A percentile compares a stretch with the other conserved stretches of the same genome.
Evolutionary conservation across 495 filamentous ascomycete species (phyloP).

Genomic region (Aspergillus taichungensis): DNA sequence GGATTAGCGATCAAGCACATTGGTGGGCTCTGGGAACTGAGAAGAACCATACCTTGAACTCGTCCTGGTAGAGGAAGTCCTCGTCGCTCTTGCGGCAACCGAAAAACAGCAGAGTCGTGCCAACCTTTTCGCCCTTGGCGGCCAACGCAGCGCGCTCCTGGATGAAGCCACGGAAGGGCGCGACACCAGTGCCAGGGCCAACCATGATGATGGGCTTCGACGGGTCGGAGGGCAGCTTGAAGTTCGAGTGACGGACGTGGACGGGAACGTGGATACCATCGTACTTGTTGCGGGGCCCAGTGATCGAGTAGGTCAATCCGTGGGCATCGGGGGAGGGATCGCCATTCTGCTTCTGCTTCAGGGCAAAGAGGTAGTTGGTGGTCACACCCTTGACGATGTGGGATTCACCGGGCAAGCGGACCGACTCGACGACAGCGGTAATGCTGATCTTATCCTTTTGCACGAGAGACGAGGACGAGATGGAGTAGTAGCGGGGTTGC

Average conservation of each 20-base stretch:
- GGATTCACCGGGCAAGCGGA: constrained; percentile 63
- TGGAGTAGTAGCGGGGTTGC: constrained; percentile 97
- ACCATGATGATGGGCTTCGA: constrained; percentile 91
- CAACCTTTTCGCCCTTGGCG: constrained; percentile 73
- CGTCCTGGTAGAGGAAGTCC: constrained; percentile 86
- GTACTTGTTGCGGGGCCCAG: constrained; percentile 91
- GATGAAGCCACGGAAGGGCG: constrained; percentile 90
- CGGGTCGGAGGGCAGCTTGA: constrained; percentile 95
- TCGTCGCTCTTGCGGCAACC: constrained; percentile 78
- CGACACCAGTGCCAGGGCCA: constrained; percentile 93
- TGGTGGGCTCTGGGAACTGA: not conserved
- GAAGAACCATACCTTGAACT: constrained; percentile 73
- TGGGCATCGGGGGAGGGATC: constrained; percentile 79
- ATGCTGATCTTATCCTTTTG: constrained; percentile 92
- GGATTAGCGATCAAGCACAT: not conserved
- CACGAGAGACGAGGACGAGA: constrained; percentile 91
- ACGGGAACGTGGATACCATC: constrained; percentile 93
- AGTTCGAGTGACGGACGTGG: constrained; percentile 96
- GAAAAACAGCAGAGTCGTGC: constrained; percentile 87
- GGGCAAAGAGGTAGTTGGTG: constrained; percentile 91
- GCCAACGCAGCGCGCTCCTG: constrained; percentile 84
- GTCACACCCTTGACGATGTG: constrained; percentile 89
- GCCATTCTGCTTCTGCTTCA: constrained; percentile 95
- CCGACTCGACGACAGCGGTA: constrained; percentile 87
- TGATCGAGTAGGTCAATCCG: constrained; percentile 81